Conservation (phyloP, 2,329 filamentous ascomycete species). For the Talaromyces sp. region DNA sequence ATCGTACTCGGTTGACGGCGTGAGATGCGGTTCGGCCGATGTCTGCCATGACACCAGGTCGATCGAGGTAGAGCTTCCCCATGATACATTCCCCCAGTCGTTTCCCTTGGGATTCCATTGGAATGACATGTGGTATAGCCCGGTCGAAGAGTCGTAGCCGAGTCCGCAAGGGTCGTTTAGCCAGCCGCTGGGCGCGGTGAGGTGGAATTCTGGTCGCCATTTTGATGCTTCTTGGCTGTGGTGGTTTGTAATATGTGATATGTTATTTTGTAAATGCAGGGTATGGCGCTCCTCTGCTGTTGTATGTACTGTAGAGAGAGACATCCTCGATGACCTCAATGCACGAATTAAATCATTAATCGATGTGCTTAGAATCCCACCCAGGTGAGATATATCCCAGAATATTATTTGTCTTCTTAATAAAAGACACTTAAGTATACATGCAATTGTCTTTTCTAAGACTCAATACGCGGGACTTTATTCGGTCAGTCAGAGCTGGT, state of each 20-base stretch:
- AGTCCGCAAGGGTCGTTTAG: slow-evolving; percentile 42
- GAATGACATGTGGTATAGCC: slow-evolving; percentile 37
- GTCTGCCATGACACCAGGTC: slow-evolving; percentile 37
- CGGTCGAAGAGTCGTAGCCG: slow-evolving; percentile 34
- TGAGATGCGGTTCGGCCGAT: slow-evolving; percentile 22
- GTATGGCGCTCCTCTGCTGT: neutral
- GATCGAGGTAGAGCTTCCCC: slow-evolving; percentile 34
- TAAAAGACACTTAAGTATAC: neutral
- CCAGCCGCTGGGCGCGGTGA: slow-evolving; percentile 34
- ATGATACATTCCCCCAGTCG: slow-evolving; percentile 39
- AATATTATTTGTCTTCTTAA: neutral
- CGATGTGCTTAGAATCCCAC: neutral
- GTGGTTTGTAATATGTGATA: neutral
- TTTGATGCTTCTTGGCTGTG: too few species aligned
- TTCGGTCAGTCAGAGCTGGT: neutral
- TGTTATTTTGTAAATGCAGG: neutral
- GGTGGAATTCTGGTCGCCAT: slow-evolving; percentile 30
- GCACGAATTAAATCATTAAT: too few species aligned
- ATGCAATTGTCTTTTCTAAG: neutral
- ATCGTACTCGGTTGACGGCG: slow-evolving; percentile 33
- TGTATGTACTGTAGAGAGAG: neutral
- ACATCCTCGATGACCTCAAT: neutral
- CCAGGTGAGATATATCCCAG: neutral
- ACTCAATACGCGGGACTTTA: neutral
- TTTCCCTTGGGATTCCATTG: slow-evolving; percentile 41